Evolutionary conservation across 31 red algal species (phyloP).

Genomic region (Porphyra umbilicalis): DNA sequence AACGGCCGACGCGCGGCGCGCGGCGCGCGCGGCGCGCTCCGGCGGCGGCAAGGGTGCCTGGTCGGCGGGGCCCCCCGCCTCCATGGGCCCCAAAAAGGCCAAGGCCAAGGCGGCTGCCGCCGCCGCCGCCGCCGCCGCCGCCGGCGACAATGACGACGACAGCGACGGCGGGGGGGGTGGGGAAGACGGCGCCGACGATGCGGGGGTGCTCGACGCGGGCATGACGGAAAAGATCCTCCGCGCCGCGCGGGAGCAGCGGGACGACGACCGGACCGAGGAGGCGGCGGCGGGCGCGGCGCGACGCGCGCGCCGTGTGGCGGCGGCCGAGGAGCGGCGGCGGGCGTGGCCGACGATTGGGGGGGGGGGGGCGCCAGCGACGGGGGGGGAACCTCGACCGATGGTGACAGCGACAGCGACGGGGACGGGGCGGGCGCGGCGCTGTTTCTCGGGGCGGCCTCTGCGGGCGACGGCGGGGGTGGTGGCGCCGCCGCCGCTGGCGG

Average conservation of each 20-base stretch:
- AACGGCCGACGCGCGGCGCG: slow-evolving; percentile 12
- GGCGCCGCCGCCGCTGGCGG: background rate
- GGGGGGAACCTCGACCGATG: slow-evolving; percentile 31
- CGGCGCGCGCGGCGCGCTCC: slow-evolving; percentile 6
- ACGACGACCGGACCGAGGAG: slow-evolving; percentile 39
- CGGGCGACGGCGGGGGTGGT: background rate
- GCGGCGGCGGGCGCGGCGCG: slow-evolving; percentile 13
- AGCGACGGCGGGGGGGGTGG: background rate
- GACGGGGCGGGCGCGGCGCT: background rate
- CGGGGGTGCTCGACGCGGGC: slow-evolving; percentile 23
- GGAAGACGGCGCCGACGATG: slow-evolving; percentile 1
- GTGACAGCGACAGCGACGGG: slow-evolving; percentile 6
- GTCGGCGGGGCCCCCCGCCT: slow-evolving; percentile 36
- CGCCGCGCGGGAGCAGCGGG: slow-evolving; percentile 47
- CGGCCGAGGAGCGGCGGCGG: background rate
- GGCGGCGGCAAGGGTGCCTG: slow-evolving; percentile 6
- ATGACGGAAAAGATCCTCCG: slow-evolving; percentile 46
- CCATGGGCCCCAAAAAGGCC: slow-evolving; percentile 27
- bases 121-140: background rate
- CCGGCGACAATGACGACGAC: slow-evolving; percentile 1
- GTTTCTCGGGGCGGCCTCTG: slow-evolving; percentile 3
- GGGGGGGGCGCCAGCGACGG: slow-evolving; percentile 37
- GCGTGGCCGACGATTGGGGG: slow-evolving; percentile 7
- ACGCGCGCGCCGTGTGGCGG: background rate
- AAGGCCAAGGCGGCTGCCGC: slow-evolving; percentile 4